Evolutionary conservation across 805 yeast species (phyloP).

Genomic region (Blastobotrys peoriensis): DNA sequence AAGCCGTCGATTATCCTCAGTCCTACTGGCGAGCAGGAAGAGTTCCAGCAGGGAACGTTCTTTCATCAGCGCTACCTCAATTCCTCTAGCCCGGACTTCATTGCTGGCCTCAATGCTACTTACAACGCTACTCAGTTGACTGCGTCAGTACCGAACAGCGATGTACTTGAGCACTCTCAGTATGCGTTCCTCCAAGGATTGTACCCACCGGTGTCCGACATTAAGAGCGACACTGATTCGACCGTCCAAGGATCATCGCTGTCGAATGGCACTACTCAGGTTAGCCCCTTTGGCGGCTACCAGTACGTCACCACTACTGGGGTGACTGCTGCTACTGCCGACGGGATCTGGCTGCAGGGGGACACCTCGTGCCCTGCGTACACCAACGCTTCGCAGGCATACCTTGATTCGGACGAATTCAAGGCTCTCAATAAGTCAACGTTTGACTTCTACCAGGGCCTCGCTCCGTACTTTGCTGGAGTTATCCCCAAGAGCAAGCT

Average conservation of each 20-base stretch:
- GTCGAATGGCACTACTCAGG: conserved; percentile 38
- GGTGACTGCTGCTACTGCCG: conserved; percentile 33
- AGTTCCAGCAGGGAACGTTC: conserved; percentile 35
- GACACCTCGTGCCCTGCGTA: conserved; percentile 38
- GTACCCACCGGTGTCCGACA: conserved; percentile 38
- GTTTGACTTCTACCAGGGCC: conserved; percentile 34
- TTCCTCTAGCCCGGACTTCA: conserved; percentile 22
- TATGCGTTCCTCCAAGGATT: conserved; percentile 43
- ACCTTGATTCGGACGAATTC: conserved; percentile 30
- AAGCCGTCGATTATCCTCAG: conserved; percentile 41
- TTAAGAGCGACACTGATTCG: conserved; percentile 18
- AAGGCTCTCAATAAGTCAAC: conserved; percentile 32
- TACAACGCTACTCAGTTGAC: conserved; percentile 35
- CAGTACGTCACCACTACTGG: conserved; percentile 40
- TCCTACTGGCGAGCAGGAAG: conserved; percentile 38
- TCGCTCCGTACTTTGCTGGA: conserved; percentile 26
- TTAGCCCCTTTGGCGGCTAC: conserved; percentile 39
- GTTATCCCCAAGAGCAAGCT: conserved; percentile 26
- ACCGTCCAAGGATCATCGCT: conserved; percentile 24
- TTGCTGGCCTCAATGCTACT: conserved; percentile 24
- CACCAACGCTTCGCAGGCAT: conserved; percentile 30
- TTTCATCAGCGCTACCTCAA: conserved; percentile 41
- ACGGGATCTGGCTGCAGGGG: conserved; percentile 39
- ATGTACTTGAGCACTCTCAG: conserved; percentile 38
- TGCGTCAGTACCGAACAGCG: conserved; percentile 33